These are phyloP conservation scores for Arabidopsis arenosa DNA, from an alignment of 345 rosid species.

Conservation along the genomic window DNA sequence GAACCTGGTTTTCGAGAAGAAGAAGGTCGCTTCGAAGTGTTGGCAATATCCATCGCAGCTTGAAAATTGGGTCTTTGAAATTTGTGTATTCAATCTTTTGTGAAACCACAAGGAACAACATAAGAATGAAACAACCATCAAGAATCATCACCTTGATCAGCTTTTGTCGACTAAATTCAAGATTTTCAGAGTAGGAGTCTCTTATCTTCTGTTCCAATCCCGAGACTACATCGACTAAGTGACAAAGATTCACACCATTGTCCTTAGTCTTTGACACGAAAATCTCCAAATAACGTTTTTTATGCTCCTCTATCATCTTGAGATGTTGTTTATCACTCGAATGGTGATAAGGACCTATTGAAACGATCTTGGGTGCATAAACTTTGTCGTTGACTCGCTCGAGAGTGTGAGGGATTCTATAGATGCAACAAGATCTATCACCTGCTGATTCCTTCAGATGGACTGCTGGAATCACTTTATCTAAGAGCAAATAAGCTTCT, in stretches of 20 bases:
- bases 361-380: slow-evolving; percentile 52
- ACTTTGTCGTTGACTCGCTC: slow-evolving; percentile 40
- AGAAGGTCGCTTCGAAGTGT: slow-evolving; percentile 32
- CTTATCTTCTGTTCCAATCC: slow-evolving; percentile 39
- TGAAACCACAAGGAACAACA: slow-evolving; percentile 55
- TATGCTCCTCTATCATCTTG: slow-evolving; percentile 59
- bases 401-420: slow-evolving; percentile 53
- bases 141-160: slow-evolving; percentile 56
- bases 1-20: slow-evolving; percentile 35
- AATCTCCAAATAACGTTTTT: slow-evolving; percentile 39
- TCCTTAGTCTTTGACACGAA: slow-evolving; percentile 33
- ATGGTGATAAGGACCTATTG: slow-evolving; percentile 56
- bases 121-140: slow-evolving; percentile 63
- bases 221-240: slow-evolving; percentile 29
- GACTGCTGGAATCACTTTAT: slow-evolving; percentile 25
- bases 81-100: slow-evolving; percentile 31
- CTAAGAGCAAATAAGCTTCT: slow-evolving; percentile 2
- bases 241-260: slow-evolving; percentile 16
- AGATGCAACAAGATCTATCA: slow-evolving; percentile 50
- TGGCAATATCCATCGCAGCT: slow-evolving; percentile 51
- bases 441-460: slow-evolving; percentile 47
- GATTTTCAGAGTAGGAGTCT: slow-evolving; percentile 45
- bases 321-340: slow-evolving; percentile 41
- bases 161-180: slow-evolving; percentile 14
- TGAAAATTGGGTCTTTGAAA: slow-evolving; percentile 53